A percentile compares a stretch with the other conserved stretches of the same genome.
Conservation (phyloP, 441 rosid species). For the Gossypium aridum region DNA sequence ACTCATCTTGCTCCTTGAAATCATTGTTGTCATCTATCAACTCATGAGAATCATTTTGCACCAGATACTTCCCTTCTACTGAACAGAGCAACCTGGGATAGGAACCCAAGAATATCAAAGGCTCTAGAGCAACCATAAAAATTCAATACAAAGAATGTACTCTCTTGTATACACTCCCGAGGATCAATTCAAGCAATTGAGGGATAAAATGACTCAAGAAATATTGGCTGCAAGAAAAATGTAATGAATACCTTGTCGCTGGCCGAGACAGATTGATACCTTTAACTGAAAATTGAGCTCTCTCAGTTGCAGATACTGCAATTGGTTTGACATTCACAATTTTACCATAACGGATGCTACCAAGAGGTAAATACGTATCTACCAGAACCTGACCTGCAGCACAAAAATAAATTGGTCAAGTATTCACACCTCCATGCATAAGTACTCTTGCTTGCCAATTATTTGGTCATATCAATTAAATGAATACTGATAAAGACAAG, state of each 20-base stretch:
- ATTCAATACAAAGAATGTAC: constrained; percentile 1
- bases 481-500: neutral
- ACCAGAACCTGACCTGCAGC: constrained; percentile 76
- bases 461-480: constrained; percentile 1
- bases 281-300: constrained; percentile 58
- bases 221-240: constrained; percentile 1
- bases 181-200: neutral
- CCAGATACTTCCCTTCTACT: constrained; percentile 72
- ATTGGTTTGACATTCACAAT: constrained; percentile 71
- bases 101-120: constrained; percentile 2
- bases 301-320: constrained; percentile 57
- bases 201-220: neutral
- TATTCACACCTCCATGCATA: constrained; percentile 1
- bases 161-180: neutral
- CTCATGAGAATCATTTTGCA: constrained; percentile 49
- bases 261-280: constrained; percentile 69
- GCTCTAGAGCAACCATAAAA: neutral
- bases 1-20: constrained; percentile 43
- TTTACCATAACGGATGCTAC: constrained; percentile 47
- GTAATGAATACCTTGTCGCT: constrained; percentile 51
- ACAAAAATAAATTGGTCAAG: constrained; percentile 11
- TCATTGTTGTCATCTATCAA: constrained; percentile 30
- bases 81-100: constrained; percentile 77
- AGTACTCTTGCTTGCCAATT: neutral
- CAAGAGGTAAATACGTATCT: constrained; percentile 56